Conservation (phyloP, 2,329 filamentous ascomycete genomes). For the Colletotrichum liriopes region DNA sequence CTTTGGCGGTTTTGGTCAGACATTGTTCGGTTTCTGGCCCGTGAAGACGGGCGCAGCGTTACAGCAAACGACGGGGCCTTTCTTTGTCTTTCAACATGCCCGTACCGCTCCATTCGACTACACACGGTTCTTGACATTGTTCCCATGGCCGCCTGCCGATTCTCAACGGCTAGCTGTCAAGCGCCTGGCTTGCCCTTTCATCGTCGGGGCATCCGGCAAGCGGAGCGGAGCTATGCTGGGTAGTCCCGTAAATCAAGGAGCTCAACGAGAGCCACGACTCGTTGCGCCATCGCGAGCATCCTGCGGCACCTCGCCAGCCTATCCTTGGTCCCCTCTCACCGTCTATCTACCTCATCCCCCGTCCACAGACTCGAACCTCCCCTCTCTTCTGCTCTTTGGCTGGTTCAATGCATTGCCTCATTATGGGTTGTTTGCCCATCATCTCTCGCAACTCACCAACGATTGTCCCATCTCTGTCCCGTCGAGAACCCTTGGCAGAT, state of each 20-base stretch:
- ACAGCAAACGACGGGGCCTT: not conserved
- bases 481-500: constrained; percentile 31
- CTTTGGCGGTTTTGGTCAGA: constrained; percentile 3
- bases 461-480: constrained; percentile 29
- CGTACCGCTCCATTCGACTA: not conserved
- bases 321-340: constrained; percentile 5
- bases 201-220: not conserved
- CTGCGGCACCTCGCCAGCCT: constrained; percentile 1
- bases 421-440: constrained; percentile 23
- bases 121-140: not conserved
- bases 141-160: not conserved
- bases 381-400: not conserved
- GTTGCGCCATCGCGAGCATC: constrained; percentile 6
- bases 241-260: not conserved
- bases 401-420: constrained; percentile 13
- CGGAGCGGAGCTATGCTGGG: not conserved
- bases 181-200: not conserved
- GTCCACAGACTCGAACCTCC: not conserved
- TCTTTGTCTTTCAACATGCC: not conserved
- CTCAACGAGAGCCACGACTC: constrained; percentile 3
- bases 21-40: constrained; percentile 10
- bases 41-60: constrained; percentile 2
- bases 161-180: not conserved
- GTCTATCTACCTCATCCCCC: constrained; percentile 10
- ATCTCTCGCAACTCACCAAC: constrained; percentile 34